A percentile compares a stretch with the other conserved stretches of the same genome.
phyloP scores from a whole-genome alignment of 176 grass and related monocot species.

The Lolium rigidum region DNA sequence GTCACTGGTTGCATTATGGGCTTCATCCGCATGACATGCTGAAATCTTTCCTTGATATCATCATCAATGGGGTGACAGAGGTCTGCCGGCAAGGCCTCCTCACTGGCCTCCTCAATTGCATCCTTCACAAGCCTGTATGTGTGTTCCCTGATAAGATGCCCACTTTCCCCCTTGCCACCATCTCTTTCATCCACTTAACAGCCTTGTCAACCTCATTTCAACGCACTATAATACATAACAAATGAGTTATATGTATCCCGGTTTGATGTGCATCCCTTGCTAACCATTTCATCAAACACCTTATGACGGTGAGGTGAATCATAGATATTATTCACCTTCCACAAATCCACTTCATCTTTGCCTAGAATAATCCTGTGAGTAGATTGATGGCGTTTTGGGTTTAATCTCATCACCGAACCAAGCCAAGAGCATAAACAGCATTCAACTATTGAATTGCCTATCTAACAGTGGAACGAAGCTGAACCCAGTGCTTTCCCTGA shows the following conservation, averaged over 20 bases:
- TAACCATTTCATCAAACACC: constrained; percentile 47
- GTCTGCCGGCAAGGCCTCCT: constrained; percentile 50
- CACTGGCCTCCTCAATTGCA: constrained; percentile 51
- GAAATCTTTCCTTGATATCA: constrained; percentile 63
- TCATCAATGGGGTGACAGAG: constrained; percentile 61
- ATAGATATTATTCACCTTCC: constrained; percentile 30
- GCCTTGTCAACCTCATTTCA: constrained; percentile 86
- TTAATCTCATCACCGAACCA: constrained; percentile 37
- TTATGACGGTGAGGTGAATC: constrained; percentile 19
- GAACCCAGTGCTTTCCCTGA: constrained; percentile 32
- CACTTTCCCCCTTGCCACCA: constrained; percentile 54
- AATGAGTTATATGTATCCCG: constrained; percentile 87
- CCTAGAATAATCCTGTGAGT: constrained; percentile 33
- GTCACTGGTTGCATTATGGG: constrained; percentile 50
- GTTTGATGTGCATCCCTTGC: constrained; percentile 60
- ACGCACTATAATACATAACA: constrained; percentile 68
- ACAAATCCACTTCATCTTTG: constrained; percentile 19
- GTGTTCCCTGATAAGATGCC: constrained; percentile 77
- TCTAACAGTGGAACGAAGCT: too few relatives aligned
- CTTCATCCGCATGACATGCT: constrained; percentile 62
- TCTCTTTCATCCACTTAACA: constrained; percentile 63
- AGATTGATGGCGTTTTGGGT: constrained; percentile 25
- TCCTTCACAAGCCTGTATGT: constrained; percentile 75
- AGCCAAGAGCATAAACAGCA: too few relatives aligned
- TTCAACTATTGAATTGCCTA: too few relatives aligned